Conservation (phyloP, 2,329 filamentous ascomycete genomes). For the Mycogone perniciosa region DNA sequence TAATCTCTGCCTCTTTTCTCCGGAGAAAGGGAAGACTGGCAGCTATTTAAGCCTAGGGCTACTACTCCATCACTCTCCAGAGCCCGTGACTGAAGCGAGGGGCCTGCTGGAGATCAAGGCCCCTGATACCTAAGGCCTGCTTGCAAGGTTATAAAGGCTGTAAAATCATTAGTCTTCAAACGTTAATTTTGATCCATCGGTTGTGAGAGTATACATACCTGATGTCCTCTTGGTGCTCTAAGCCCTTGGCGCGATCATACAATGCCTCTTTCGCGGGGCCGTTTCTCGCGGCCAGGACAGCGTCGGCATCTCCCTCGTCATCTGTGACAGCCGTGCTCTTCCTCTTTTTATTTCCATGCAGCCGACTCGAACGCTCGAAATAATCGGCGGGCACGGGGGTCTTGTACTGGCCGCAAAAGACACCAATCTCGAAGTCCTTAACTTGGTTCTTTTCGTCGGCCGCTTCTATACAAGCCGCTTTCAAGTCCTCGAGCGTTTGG, state of each 20-base stretch:
- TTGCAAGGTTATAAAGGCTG: conserved; percentile 14
- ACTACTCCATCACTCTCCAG: too few relatives aligned
- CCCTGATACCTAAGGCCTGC: background rate
- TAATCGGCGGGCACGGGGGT: conserved; percentile 75
- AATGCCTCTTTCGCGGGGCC: conserved; percentile 50
- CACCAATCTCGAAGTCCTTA: conserved; percentile 77
- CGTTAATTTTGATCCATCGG: background rate
- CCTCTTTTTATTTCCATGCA: conserved; percentile 57
- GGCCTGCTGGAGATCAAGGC: too few relatives aligned
- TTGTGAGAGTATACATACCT: conserved; percentile 20
- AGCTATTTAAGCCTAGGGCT: too few relatives aligned
- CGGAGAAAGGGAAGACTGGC: too few relatives aligned
- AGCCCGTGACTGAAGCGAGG: too few relatives aligned
- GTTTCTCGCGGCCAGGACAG: conserved; percentile 18
- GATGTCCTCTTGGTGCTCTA: conserved; percentile 24
- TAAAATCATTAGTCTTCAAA: background rate
- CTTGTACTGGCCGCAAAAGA: conserved; percentile 83
- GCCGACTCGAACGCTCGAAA: conserved; percentile 69
- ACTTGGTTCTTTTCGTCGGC: conserved; percentile 49
- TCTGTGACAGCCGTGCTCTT: conserved; percentile 4
- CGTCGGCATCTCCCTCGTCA: conserved; percentile 1
- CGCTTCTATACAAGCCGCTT: conserved; percentile 68
- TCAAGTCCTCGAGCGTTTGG: conserved; percentile 64
- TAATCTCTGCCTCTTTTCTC: too few relatives aligned
- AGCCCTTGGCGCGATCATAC: conserved; percentile 8